Conservation (phyloP, 768 basidiomycete genomes). For the Grammothele lineata region DNA sequence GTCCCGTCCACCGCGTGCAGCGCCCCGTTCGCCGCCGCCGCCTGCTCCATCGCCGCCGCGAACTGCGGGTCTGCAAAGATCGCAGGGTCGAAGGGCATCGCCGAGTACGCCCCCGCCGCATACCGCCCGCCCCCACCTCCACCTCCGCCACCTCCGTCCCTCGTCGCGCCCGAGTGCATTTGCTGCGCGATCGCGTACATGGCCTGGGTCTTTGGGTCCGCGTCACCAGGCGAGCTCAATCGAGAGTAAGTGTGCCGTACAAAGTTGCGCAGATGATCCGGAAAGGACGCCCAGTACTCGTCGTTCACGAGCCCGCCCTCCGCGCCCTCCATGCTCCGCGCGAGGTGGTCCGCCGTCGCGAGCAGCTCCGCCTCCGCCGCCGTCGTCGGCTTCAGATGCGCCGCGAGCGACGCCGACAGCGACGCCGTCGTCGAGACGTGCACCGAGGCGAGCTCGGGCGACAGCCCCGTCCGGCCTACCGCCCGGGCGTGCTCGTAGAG, state of each 20-base stretch:
- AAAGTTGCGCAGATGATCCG: conserved; percentile 64
- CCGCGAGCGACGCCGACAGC: conserved; percentile 33
- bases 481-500: conserved; percentile 12
- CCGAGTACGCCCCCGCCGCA: conserved; percentile 38
- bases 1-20: conserved; percentile 9
- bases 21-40: conserved; percentile 32
- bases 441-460: conserved; percentile 45
- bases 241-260: conserved; percentile 41
- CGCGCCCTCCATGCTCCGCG: conserved; percentile 47
- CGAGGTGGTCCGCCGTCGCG: conserved; percentile 58
- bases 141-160: conserved; percentile 15
- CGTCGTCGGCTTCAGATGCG: conserved; percentile 29
- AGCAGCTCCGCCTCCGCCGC: conserved; percentile 55
- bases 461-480: conserved; percentile 30
- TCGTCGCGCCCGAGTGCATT: conserved; percentile 43
- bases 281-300: conserved; percentile 67
- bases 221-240: conserved; percentile 30
- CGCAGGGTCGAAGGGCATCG: conserved; percentile 46
- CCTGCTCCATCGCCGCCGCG: conserved; percentile 46
- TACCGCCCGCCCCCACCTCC: conserved; percentile 22
- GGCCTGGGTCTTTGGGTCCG: conserved; percentile 46
- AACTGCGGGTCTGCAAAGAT: conserved; percentile 54
- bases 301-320: conserved; percentile 43
- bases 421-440: conserved; percentile 44
- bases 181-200: conserved; percentile 70